Evolutionary conservation across 176 grass and related monocot species (phyloP).

Genomic region (Alloteropsis semialata): DNA sequence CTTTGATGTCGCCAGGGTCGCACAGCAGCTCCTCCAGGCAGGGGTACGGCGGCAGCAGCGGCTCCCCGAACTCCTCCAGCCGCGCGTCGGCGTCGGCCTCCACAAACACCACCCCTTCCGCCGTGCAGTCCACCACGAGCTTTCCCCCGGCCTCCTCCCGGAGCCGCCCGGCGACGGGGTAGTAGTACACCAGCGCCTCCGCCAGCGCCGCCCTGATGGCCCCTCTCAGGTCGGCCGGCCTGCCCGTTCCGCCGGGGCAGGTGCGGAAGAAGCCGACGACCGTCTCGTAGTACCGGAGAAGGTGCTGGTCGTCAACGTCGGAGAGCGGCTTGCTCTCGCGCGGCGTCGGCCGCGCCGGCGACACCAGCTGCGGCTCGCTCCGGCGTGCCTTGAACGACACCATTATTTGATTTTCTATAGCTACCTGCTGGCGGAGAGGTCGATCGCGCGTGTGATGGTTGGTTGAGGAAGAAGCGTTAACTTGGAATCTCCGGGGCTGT

Average conservation of each 20-base stretch:
- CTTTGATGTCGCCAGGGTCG: not conserved
- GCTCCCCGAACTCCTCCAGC: conserved; percentile 5
- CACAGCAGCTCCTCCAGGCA: conserved; percentile 25
- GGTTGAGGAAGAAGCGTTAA: not conserved
- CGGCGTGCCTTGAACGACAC: not conserved
- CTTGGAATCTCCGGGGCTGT: not conserved
- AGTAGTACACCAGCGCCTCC: conserved; percentile 28
- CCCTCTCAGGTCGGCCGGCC: not conserved
- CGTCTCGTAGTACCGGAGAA: not conserved
- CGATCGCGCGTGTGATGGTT: not conserved
- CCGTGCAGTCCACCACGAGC: conserved; percentile 36
- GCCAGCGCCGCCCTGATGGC: not conserved
- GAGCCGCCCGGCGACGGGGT: conserved; percentile 37
- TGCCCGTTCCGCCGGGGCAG: not conserved
- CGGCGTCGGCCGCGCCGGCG: not conserved
- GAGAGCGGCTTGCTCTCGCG: not conserved
- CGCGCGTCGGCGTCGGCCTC: not conserved
- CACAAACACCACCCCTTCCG: conserved; percentile 40
- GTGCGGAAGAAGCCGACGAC: not conserved
- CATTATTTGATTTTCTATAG: not conserved
- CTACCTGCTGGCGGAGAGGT: not conserved
- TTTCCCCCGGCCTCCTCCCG: conserved; percentile 10
- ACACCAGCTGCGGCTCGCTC: not conserved
- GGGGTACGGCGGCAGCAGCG: conserved; percentile 16
- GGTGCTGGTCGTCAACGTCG: conserved; percentile 1